phyloP scores from a whole-genome alignment of 2,329 filamentous ascomycete genomes.

The Penicillium sp. region DNA sequence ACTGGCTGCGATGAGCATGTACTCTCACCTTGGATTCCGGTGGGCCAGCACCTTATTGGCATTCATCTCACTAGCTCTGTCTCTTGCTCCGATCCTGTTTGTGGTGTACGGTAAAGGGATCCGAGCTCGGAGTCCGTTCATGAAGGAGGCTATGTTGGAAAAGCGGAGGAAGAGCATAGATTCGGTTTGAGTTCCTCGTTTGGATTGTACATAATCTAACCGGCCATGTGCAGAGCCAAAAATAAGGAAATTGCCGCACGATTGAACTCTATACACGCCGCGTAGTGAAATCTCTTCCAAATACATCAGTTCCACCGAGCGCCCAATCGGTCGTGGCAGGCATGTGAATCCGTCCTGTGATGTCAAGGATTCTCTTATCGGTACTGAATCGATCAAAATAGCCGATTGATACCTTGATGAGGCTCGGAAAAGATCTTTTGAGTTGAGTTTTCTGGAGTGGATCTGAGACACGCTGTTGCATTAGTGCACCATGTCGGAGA shows the following conservation, averaged over 20 bases:
- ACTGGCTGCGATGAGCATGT: conserved; percentile 43
- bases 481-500: conserved; percentile 7
- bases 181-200: conserved; percentile 14
- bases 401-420: background rate
- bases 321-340: background rate
- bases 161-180: conserved; percentile 23
- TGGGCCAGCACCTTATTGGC: conserved; percentile 46
- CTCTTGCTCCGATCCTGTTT: conserved; percentile 39
- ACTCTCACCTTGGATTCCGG: conserved; percentile 37
- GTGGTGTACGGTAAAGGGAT: conserved; percentile 42
- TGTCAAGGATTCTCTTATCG: background rate
- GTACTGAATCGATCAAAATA: background rate
- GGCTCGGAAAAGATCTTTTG: background rate
- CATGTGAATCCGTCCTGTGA: background rate
- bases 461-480: conserved; percentile 3
- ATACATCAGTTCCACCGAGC: background rate
- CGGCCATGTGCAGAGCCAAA: background rate
- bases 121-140: conserved; percentile 25
- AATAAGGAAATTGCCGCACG: background rate
- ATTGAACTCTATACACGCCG: background rate
- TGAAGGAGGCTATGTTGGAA: conserved; percentile 28
- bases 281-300: background rate
- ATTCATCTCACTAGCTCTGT: conserved; percentile 39
- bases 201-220: background rate
- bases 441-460: background rate